Evolutionary conservation across 176 grass and related monocot species (phyloP), one percentile per base, ranked within the genome.

Genomic region (Tuctoria greenei): DNA sequence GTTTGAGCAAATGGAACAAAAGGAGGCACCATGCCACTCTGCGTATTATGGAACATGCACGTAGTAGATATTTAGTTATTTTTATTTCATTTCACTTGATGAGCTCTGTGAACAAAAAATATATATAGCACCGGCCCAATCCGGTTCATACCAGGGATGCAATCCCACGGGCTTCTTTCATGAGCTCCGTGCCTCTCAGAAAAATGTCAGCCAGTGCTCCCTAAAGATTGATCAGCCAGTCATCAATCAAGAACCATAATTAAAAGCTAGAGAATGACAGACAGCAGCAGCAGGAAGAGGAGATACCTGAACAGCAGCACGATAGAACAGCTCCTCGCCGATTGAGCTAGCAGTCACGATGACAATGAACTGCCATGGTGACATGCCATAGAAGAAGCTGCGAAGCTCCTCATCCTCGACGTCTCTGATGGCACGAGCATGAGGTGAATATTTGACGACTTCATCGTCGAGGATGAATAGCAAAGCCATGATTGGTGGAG

Each of bases 361-460:
- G 75, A 97, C 67, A 63, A 93, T 84, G 86, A 97, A 97, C 91
- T 97, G 61, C 70, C 71, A 20, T 36, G 95, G 88, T 58, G 95
- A 97, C 95, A 97, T 97, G 81, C 95, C 95, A 68, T 88, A 91
- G 95, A 97, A 97, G 84, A 93, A 97, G 71, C 78, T 92, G 46
- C 95, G 86, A 21, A 97, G 95, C 84, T 97, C 95, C 72, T 97
- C 95, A 65, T 97, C 95, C 65, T 97, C 95, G 5, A 93, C 95
- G 81, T 97, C 95, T 60, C 95, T 87, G 67, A 97, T 97, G 80
- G 95, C 95, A 51, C 95, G 95, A 42, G 95, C 95, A 67, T 97
- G 95, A 20, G 95, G 95, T 1, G 91, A 97, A 75, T 97, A 93
- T 66, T 97, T 97, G 57, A 97, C 95, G 6, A 97, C 95, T 77